Conservation (phyloP, 352 stramenopile species). For the Discostella stelligera region DNA sequence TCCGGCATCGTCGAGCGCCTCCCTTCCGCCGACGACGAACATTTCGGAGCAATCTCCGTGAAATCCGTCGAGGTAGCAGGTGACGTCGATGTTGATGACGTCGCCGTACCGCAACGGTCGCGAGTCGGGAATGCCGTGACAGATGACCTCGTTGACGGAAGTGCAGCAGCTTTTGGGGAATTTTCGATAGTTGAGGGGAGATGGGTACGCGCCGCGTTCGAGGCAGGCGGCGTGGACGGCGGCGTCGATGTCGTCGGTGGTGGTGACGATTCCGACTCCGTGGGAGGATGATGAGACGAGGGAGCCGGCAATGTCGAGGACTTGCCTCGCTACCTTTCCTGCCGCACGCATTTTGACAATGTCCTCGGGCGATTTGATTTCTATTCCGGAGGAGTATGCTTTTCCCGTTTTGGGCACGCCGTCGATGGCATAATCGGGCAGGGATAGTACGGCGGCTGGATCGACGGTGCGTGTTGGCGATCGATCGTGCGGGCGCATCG, state of each 20-base stretch:
- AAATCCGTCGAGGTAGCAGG: constrained; percentile 95
- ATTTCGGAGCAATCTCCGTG: constrained; percentile 97
- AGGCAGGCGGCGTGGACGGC: constrained; percentile 88
- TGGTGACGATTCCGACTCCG: constrained; percentile 89
- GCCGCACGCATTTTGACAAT: constrained; percentile 92
- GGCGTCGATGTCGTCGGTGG: constrained; percentile 95
- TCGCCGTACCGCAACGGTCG: constrained; percentile 91
- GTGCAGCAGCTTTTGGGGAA: constrained; percentile 83
- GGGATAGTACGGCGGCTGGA: constrained; percentile 39
- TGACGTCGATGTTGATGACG: constrained; percentile 98
- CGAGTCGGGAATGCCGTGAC: constrained; percentile 94
- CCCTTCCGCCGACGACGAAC: constrained; percentile 91
- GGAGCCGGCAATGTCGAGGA: constrained; percentile 91
- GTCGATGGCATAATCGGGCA: constrained; percentile 74
- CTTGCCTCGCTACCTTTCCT: constrained; percentile 83
- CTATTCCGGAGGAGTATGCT: constrained; percentile 69
- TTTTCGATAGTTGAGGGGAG: constrained; percentile 95
- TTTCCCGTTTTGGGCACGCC: constrained; percentile 50
- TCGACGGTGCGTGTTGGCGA: constrained; percentile 58
- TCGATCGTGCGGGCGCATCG: constrained; percentile 54
- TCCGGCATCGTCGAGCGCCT: constrained; percentile 84
- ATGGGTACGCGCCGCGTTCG: constrained; percentile 92
- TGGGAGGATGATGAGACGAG: constrained; percentile 61
- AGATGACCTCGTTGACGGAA: constrained; percentile 94
- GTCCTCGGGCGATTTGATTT: constrained; percentile 91